These are phyloP conservation scores for Toxoplasma gondii DNA, from an alignment of 169 alveolate species.

Conservation along the genomic window DNA sequence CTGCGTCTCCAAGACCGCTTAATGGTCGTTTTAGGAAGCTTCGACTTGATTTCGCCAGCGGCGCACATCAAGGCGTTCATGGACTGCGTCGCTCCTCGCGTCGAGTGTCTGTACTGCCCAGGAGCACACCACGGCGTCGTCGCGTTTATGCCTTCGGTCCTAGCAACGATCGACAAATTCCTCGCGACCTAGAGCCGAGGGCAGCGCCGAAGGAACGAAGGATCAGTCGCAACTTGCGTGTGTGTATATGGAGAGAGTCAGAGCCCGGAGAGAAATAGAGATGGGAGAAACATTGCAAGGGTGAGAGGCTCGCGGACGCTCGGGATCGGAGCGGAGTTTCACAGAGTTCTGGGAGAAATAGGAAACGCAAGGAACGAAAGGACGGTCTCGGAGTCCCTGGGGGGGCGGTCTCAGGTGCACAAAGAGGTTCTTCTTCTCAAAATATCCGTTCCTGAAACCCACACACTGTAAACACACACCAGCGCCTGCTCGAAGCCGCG, in stretches of 20 bases:
- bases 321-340: too few relatives aligned
- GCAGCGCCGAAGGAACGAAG: not conserved
- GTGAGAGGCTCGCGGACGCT: too few relatives aligned
- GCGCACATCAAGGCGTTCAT: not conserved
- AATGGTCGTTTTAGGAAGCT: slow-evolving; percentile 22
- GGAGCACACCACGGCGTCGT: slow-evolving; percentile 39
- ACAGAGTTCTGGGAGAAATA: too few relatives aligned
- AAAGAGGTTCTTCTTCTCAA: too few relatives aligned
- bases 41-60: slow-evolving; percentile 12
- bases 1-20: not conserved
- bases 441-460: too few relatives aligned
- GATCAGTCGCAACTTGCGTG: not conserved
- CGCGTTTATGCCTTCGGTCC: not conserved
- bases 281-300: not conserved
- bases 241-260: not conserved
- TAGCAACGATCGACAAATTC: not conserved
- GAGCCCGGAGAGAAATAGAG: not conserved
- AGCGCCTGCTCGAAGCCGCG: too few relatives aligned
- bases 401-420: too few relatives aligned
- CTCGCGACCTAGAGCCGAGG: not conserved
- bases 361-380: too few relatives aligned
- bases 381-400: too few relatives aligned
- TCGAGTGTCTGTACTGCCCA: not conserved
- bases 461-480: too few relatives aligned
- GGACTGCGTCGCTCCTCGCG: not conserved